Percentiles rank a stretch among this genome's conserved stretches.
Conservation (phyloP, 768 basidiomycete genomes). For the Suillus ampliporus region DNA sequence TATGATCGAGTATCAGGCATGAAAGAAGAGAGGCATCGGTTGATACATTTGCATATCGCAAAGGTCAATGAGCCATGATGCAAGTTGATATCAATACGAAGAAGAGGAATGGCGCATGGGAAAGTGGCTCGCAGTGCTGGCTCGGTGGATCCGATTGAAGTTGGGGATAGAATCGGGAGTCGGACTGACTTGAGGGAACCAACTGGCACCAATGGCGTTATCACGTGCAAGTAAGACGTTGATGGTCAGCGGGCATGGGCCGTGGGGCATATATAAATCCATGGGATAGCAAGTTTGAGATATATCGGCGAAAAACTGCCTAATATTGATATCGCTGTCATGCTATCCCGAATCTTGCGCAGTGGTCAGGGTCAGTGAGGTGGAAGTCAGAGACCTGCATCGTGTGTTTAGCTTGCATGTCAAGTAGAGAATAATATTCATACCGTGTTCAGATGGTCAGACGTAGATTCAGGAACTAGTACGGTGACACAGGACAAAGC, state of each 20-base stretch:
- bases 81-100: no score
- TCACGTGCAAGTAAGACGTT: not conserved
- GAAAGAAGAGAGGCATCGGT: not conserved
- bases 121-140: not conserved
- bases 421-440: not conserved
- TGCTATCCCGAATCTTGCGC: not conserved
- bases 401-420: not conserved
- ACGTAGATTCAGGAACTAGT: no score
- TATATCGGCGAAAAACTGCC: no score
- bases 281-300: no score
- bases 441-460: no score
- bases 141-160: not conserved
- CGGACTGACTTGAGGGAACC: not conserved
- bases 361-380: not conserved
- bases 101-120: slow-evolving; percentile 33
- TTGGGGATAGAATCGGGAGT: not conserved
- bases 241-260: not conserved
- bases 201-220: no score
- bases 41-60: not conserved
- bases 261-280: not conserved
- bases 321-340: no score
- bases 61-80: not conserved
- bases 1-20: not conserved
- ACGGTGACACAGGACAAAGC: no score
- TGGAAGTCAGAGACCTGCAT: not conserved